Evolutionary conservation across 2,329 filamentous ascomycete genomes (phyloP), one percentile per base, ranked within the genome.

Genomic region (Exophiala alcalophila): DNA sequence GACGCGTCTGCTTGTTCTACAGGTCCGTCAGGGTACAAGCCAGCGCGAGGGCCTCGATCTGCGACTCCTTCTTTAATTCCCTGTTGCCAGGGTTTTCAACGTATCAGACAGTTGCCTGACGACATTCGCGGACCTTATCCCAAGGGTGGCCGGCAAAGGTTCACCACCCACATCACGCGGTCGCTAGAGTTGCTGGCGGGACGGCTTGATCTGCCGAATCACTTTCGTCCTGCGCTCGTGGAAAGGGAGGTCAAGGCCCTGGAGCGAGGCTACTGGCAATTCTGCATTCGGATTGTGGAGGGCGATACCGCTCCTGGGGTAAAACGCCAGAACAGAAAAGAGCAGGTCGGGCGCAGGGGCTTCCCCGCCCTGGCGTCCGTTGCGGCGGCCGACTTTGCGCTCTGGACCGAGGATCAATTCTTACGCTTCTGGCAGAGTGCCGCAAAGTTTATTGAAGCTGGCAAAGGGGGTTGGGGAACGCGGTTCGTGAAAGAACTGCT

Each of bases 241-340:
- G 64, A 65, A 1, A 70, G 82, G 3, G 58, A 63, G 0, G 64
- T 84, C 1, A 64, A 72, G 2, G 64, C 65, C 0, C 75, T 83
- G 25, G 88, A 94, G 61, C 74, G 90, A 11, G 90, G 89, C 0
- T 81, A 85, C 63, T 96, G 90, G 90, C 62, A 71, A 2, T 57
- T 95, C 4, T 68, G 68, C 4, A 73, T 80, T 11, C 77, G 79
- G 34, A 66, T 94, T 23, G 66, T 28, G 14, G 36, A 44, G 14
- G 27, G 15, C 10, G 12, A 15, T 14, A 18, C 20, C n/a, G n/a
- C n/a, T n/a, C n/a, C n/a, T n/a, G 30, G 9, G 12, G 34, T 26
- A 36, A 29, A 36, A 40, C 18, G 68, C 72, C 33, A 55, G 56
- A 16, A 5, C 16, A 59, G 55, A 52, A 23, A 63, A 59, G 20